These are phyloP conservation scores for Lecanoromycetidae sp. DNA, from an alignment of 2,329 filamentous ascomycete species.

Conservation along the genomic window DNA sequence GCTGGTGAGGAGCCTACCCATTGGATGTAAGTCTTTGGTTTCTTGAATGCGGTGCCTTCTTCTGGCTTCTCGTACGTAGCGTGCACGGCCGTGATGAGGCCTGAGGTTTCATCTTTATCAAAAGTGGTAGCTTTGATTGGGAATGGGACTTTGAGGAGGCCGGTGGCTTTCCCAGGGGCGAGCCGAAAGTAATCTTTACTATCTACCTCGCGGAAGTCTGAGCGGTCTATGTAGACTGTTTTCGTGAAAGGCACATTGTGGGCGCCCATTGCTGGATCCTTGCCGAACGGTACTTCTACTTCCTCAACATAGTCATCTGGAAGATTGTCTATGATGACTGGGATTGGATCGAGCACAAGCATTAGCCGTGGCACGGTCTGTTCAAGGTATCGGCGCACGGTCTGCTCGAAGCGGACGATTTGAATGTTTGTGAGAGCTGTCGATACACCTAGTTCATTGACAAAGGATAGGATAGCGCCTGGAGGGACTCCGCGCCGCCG, in stretches of 20 bases:
- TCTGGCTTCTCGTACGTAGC: conserved; percentile 55
- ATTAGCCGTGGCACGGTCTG: conserved; percentile 77
- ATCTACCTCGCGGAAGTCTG: conserved; percentile 63
- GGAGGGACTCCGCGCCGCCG: conserved; percentile 77
- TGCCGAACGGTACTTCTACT: conserved; percentile 66
- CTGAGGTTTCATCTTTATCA: conserved; percentile 51
- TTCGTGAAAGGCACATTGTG: conserved; percentile 56
- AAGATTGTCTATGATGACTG: conserved; percentile 68
- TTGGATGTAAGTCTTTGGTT: conserved; percentile 73
- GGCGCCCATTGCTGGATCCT: conserved; percentile 47
- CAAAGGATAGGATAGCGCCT: conserved; percentile 75
- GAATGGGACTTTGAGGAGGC: conserved; percentile 58
- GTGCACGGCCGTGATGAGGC: conserved; percentile 53
- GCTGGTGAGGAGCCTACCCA: conserved; percentile 67
- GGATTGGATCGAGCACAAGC: conserved; percentile 76
- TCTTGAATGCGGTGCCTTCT: conserved; percentile 49
- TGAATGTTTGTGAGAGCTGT: conserved; percentile 70
- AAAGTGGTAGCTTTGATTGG: conserved; percentile 59
- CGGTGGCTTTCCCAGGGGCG: conserved; percentile 61
- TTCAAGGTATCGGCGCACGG: conserved; percentile 75
- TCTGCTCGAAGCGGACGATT: conserved; percentile 70
- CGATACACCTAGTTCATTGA: conserved; percentile 84
- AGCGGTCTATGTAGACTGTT: conserved; percentile 72
- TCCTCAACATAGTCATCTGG: conserved; percentile 54
- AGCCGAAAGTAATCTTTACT: conserved; percentile 66